phyloP scores from a whole-genome alignment of 192 early-diverging fungal species.

The Cetraspora pellucida region DNA sequence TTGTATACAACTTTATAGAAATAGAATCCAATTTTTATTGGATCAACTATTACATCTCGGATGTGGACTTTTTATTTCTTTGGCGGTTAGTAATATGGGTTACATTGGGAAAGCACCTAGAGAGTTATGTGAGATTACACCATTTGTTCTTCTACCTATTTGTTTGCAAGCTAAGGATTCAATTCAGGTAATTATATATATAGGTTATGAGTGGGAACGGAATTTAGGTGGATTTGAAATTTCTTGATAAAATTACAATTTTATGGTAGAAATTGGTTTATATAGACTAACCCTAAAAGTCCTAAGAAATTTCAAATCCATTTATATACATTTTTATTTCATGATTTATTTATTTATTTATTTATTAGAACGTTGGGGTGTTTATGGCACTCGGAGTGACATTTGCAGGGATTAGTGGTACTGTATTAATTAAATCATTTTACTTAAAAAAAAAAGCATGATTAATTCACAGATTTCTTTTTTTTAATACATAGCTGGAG shows the following conservation, averaged over 20 bases:
- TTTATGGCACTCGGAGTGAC: conserved; percentile 61
- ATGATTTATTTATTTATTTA: neutral
- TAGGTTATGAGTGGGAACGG: no score
- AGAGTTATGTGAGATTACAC: conserved; percentile 50
- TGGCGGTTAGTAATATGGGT: conserved; percentile 50
- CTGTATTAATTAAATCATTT: neutral
- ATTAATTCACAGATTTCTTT: neutral
- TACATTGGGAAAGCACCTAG: conserved; percentile 56
- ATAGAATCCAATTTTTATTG: conserved; percentile 45
- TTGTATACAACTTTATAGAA: conserved; percentile 57
- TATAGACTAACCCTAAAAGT: no score
- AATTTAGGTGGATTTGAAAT: no score
- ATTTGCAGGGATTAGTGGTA: conserved; percentile 60
- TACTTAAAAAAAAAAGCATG: neutral
- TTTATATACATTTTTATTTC: conserved; percentile 36
- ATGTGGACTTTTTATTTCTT: conserved; percentile 56
- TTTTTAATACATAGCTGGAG: conserved; percentile 39
- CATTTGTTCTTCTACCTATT: conserved; percentile 5
- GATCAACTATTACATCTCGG: conserved; percentile 59
- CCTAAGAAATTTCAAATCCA: no score
- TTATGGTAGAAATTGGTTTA: no score
- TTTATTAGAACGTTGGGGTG: conserved; percentile 46
- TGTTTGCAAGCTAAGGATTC: neutral
- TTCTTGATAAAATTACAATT: no score
- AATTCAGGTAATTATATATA: neutral